Conservation (phyloP, 768 basidiomycete species). For the Trametes villosa region DNA sequence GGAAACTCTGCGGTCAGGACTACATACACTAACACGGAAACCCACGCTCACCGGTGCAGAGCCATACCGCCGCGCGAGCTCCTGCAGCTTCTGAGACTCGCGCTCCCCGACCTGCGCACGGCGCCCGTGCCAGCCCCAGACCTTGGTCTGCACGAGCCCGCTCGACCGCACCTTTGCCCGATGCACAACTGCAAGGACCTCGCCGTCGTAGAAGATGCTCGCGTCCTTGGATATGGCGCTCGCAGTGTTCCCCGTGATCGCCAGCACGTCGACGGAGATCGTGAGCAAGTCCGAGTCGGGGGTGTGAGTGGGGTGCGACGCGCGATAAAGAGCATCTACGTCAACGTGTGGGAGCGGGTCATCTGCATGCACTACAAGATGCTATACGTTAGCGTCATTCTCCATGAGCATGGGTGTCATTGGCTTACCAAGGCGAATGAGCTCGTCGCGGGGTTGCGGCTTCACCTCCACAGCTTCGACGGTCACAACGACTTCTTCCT, state of each 20-base stretch:
- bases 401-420: neutral
- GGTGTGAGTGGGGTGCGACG: conserved; percentile 29
- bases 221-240: conserved; percentile 48
- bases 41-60: conserved; percentile 57
- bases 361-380: conserved; percentile 43
- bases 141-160: conserved; percentile 66
- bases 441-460: neutral
- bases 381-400: neutral
- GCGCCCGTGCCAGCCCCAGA: conserved; percentile 81
- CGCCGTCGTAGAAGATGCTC: conserved; percentile 73
- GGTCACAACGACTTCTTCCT: neutral
- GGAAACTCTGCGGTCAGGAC: neutral
- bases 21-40: neutral
- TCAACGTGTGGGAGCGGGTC: conserved; percentile 53
- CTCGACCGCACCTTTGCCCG: conserved; percentile 66
- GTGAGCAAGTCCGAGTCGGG: conserved; percentile 47
- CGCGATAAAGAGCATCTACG: conserved; percentile 49
- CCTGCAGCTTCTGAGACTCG: conserved; percentile 69
- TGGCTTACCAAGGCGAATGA: conserved; percentile 20
- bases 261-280: conserved; percentile 77
- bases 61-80: conserved; percentile 75
- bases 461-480: neutral
- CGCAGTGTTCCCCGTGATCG: conserved; percentile 55
- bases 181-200: conserved; percentile 70
- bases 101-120: conserved; percentile 54